phyloP scores from a whole-genome alignment of 2,329 filamentous ascomycete species.

The Domatiomyces globalis region DNA sequence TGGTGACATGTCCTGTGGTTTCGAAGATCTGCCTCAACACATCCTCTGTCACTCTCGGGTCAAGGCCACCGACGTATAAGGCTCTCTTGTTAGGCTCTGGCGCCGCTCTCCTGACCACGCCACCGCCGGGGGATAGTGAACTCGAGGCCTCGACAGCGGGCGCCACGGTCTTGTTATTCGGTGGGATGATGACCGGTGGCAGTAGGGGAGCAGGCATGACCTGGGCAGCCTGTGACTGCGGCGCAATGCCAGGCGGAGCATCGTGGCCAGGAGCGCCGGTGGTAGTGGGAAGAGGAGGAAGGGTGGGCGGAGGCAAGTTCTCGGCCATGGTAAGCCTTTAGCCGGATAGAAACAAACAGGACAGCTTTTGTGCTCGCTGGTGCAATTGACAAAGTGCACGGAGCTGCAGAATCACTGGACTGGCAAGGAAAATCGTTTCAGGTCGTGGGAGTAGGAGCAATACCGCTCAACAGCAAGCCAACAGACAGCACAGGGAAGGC shows the following conservation, averaged over 20 bases:
- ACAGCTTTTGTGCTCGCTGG: constrained; percentile 1
- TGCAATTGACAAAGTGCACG: not conserved
- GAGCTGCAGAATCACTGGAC: not conserved
- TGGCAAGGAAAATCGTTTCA: constrained; percentile 8
- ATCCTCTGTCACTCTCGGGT: constrained; percentile 90
- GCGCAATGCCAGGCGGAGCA: constrained; percentile 55
- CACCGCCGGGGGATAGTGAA: constrained; percentile 75
- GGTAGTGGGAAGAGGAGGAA: constrained; percentile 54
- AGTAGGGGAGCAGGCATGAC: constrained; percentile 76
- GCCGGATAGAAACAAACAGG: not conserved
- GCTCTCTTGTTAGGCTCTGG: constrained; percentile 98
- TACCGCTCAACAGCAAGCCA: not conserved
- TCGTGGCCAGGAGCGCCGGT: constrained; percentile 60
- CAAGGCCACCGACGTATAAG: constrained; percentile 86
- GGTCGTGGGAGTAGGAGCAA: constrained; percentile 1
- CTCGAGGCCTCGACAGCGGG: constrained; percentile 72
- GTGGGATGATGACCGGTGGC: constrained; percentile 70
- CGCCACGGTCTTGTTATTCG: constrained; percentile 91
- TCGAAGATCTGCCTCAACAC: constrained; percentile 96
- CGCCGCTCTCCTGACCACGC: constrained; percentile 74
- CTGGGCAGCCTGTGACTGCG: constrained; percentile 33
- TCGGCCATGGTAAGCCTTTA: constrained; percentile 54
- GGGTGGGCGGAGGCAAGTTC: constrained; percentile 47
- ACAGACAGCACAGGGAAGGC: constrained; percentile 3
- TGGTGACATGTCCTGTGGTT: constrained; percentile 94